Conservation (phyloP, 2,329 filamentous ascomycete genomes). For the Elsinoe perseae region DNA sequence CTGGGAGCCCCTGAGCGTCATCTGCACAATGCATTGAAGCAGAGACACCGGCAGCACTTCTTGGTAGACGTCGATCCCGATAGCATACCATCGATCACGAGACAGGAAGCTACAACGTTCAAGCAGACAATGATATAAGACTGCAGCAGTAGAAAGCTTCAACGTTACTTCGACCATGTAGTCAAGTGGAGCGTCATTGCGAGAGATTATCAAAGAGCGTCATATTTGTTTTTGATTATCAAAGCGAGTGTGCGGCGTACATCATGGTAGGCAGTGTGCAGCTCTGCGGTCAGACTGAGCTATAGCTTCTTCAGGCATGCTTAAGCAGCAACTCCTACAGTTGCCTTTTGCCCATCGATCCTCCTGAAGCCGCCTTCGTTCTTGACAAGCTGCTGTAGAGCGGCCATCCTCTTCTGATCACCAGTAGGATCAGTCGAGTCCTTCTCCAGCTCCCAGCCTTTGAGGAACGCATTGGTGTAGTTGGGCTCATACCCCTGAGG, state of each 20-base stretch:
- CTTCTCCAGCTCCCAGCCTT: constrained; percentile 52
- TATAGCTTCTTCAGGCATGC: neutral
- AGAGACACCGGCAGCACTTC: too few species aligned
- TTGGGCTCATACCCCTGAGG: constrained; percentile 58
- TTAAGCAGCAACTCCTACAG: constrained; percentile 5
- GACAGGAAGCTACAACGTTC: neutral
- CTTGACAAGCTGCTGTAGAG: constrained; percentile 60
- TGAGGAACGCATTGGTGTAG: constrained; percentile 65
- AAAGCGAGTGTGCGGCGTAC: neutral
- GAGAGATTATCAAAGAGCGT: neutral
- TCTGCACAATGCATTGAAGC: too few species aligned
- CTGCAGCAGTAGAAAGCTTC: too few species aligned
- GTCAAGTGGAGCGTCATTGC: too few species aligned
- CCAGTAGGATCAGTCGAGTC: constrained; percentile 61
- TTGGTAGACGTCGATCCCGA: too few species aligned
- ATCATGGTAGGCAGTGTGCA: neutral
- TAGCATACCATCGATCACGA: neutral
- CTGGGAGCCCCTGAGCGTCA: too few species aligned
- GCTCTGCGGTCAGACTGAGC: neutral
- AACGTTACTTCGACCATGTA: too few species aligned
- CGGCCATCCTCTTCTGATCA: constrained; percentile 67
- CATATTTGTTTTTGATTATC: neutral
- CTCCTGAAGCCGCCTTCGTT: constrained; percentile 54
- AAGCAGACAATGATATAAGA: neutral
- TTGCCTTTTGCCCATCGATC: neutral